Evolutionary conservation across 352 stramenopile species (phyloP), one percentile per base, ranked within the genome.

Genomic region (Globisporangium okanoganense): DNA sequence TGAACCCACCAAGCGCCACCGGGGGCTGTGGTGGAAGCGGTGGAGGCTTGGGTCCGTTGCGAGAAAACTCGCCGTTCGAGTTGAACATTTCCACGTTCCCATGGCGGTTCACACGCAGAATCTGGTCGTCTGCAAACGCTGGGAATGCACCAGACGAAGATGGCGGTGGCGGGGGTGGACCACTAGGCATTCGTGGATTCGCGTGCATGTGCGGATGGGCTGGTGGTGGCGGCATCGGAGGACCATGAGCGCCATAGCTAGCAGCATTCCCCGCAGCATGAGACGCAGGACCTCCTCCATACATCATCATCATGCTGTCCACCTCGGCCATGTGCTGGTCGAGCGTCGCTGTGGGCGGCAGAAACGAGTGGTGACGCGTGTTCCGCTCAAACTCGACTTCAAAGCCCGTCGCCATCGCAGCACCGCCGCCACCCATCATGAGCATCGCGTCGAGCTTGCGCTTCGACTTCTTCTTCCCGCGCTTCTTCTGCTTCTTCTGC

Each of bases 401-500:
- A 9, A 18, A 10, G 43, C 20, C 16, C 10, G 62, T 38, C 52
- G 58, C 61, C 24, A 36, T 52, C 51, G 56, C 44, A n/a, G 33
- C 22, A 3, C n/a, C 27, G 4, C 29, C 25, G 12, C 45, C 35
- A 29, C 60, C 35, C 64, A 69, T 59, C 38, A 78, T 57, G 66
- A 80, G 57, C 71, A 86, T 83, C n/a, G 66, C 64, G 1, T 88
- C 83, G 14, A 82, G 53, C 53, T 93, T 91, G 18, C 84, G 79
- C 56, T 93, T 93, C 0, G 67, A 62, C 51, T 88, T 88, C 63
- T 92, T 94, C 55, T 88, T 87, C 6, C 82, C 79, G 2, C 81
- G 80, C 47, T 90, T 90, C 62, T 92, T 92, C 31, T 80, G 76
- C 63, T 88, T 88, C 57, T 88, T 88, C 24, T 35, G 44, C 29